Conservation (phyloP, 1,284 basidiomycete genomes). For the Anthracocystis panici-leucophaei region DNA sequence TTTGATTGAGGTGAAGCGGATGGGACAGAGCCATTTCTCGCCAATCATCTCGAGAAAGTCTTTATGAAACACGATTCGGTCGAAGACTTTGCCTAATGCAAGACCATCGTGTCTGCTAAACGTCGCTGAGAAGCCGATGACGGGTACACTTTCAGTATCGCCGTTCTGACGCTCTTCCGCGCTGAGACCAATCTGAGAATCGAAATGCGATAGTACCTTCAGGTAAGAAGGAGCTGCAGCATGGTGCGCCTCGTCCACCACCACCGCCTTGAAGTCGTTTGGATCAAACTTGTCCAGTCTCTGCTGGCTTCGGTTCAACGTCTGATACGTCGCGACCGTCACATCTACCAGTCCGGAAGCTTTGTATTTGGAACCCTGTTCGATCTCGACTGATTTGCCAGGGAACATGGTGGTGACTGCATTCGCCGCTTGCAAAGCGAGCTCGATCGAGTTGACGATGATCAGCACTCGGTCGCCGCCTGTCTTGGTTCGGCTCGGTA, state of each 20-base stretch:
- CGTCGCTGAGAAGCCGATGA: conserved; percentile 95
- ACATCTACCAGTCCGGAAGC: conserved; percentile 87
- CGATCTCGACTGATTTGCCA: conserved; percentile 85
- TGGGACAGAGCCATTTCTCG: conserved; percentile 79
- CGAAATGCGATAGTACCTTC: conserved; percentile 81
- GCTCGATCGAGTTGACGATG: conserved; percentile 86
- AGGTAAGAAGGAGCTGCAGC: conserved; percentile 89
- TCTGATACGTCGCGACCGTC: conserved; percentile 92
- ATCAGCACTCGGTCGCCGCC: conserved; percentile 76
- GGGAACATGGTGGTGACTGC: conserved; percentile 80
- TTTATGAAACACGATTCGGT: conserved; percentile 93
- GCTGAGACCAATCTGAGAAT: conserved; percentile 70
- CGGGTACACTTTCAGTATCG: conserved; percentile 73
- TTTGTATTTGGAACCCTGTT: conserved; percentile 82
- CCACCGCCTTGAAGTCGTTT: conserved; percentile 79
- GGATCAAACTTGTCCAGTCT: conserved; percentile 86
- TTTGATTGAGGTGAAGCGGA: conserved; percentile 66
- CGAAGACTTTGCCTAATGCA: conserved; percentile 87
- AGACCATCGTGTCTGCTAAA: conserved; percentile 92
- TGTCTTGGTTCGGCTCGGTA: conserved; percentile 24
- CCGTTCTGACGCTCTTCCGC: not conserved
- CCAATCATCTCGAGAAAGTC: conserved; percentile 91
- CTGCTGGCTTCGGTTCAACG: conserved; percentile 75
- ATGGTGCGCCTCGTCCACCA: conserved; percentile 84
- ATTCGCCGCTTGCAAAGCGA: conserved; percentile 86